Percentiles rank a stretch among this genome's conserved stretches.
These are phyloP conservation scores for Reutealis trisperma DNA, from an alignment of 345 rosid species.

Conservation along the genomic window DNA sequence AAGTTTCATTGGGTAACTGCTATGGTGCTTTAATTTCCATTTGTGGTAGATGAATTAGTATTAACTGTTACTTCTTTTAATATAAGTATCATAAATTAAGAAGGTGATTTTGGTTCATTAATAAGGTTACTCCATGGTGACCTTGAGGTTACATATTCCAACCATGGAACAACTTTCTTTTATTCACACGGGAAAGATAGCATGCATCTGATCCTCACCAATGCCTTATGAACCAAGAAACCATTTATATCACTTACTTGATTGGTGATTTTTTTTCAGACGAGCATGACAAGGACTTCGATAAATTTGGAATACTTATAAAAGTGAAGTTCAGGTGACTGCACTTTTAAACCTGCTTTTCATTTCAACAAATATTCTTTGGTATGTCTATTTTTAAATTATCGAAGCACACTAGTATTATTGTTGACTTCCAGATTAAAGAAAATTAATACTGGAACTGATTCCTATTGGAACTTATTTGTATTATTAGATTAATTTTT, in stretches of 20 bases:
- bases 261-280: slow-evolving; percentile 45
- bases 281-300: slow-evolving; percentile 81
- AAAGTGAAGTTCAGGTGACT: slow-evolving; percentile 88
- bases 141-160: too few species aligned
- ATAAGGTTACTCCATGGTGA: not conserved
- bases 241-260: slow-evolving; percentile 9
- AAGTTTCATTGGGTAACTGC: slow-evolving; percentile 65
- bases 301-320: slow-evolving; percentile 80
- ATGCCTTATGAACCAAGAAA: not conserved
- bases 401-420: not conserved
- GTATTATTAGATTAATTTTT: not conserved
- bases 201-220: not conserved
- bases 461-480: not conserved
- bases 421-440: not conserved
- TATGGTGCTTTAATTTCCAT: not conserved
- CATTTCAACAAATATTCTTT: not conserved
- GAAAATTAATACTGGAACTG: not conserved
- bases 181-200: not conserved
- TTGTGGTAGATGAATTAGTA: not conserved
- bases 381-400: not conserved
- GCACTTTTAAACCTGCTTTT: slow-evolving; percentile 10
- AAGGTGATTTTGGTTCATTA: not conserved
- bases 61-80: slow-evolving; percentile 12
- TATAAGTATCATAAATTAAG: not conserved
- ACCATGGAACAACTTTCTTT: not conserved